Percentiles rank a stretch among this genome's conserved stretches.
Conservation (phyloP, 805 yeast genomes). For the Candida broadrunensis region DNA sequence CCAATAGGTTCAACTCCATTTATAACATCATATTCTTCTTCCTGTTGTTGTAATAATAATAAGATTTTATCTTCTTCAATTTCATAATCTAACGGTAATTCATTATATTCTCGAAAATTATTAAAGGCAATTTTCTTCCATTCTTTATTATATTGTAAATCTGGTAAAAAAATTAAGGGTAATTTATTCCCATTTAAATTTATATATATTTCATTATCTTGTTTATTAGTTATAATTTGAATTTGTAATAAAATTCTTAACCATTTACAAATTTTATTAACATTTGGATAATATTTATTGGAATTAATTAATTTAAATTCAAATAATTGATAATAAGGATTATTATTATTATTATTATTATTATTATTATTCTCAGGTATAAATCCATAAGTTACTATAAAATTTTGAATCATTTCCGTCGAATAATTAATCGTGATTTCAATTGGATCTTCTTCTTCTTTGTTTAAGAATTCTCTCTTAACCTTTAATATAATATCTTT, state of each 20-base stretch:
- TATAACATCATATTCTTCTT: constrained; percentile 21
- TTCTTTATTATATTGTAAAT: constrained; percentile 71
- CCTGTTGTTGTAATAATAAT: constrained; percentile 21
- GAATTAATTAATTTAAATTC: constrained; percentile 3
- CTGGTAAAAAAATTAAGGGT: constrained; percentile 42
- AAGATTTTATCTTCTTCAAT: constrained; percentile 24
- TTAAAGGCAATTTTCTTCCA: constrained; percentile 19
- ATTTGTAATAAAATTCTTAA: constrained; percentile 22
- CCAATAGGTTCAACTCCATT: constrained; percentile 24
- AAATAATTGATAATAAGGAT: constrained; percentile 5
- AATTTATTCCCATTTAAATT: constrained; percentile 15
- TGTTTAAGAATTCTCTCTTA: constrained; percentile 11
- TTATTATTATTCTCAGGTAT: constrained; percentile 15
- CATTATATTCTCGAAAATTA: constrained; percentile 14
- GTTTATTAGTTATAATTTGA: constrained; percentile 14
- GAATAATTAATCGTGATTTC: constrained; percentile 26
- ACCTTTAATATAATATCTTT: constrained; percentile 60
- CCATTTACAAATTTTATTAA: constrained; percentile 21
- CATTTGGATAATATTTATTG: constrained; percentile 2
- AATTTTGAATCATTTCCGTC: constrained; percentile 20
- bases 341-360: not conserved
- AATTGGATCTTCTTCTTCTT: not conserved
- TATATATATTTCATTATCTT: constrained; percentile 9
- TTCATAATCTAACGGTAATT: constrained; percentile 18
- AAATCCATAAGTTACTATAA: constrained; percentile 30